These are phyloP conservation scores for Boletus edulis DNA, from an alignment of 768 basidiomycete genomes.

Conservation along the genomic window DNA sequence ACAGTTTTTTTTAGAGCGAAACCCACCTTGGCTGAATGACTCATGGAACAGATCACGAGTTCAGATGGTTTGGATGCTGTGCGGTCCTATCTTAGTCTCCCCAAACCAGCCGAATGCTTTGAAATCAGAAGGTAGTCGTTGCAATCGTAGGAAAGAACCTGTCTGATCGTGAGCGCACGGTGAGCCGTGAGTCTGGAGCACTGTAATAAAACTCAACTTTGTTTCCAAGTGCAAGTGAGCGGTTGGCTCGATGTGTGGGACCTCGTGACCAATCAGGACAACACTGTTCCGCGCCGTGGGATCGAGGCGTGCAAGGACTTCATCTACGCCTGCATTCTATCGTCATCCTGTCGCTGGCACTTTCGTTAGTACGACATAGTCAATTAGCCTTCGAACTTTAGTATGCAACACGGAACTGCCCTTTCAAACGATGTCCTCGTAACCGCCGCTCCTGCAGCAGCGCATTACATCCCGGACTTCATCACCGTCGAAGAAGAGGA, in stretches of 20 bases:
- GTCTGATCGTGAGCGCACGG: background rate
- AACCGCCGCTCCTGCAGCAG: slow-evolving; percentile 34
- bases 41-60: background rate
- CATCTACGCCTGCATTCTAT: background rate
- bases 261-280: background rate
- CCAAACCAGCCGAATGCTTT: too few relatives aligned
- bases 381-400: slow-evolving; percentile 3
- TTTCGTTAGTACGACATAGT: background rate
- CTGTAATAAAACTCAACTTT: slow-evolving; percentile 1
- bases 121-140: too few relatives aligned
- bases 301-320: background rate
- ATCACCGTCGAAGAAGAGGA: slow-evolving; percentile 73
- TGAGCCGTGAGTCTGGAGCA: background rate
- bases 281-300: slow-evolving; percentile 18
- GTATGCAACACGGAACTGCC: slow-evolving; percentile 12
- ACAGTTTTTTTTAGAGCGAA: background rate
- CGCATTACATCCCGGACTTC: slow-evolving; percentile 78
- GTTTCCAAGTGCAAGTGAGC: background rate
- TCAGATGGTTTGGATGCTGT: background rate
- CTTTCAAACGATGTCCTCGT: slow-evolving; percentile 12
- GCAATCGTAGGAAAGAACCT: background rate
- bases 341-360: background rate
- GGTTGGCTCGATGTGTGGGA: background rate
- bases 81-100: background rate
- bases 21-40: too few relatives aligned